These are phyloP conservation scores for Pulveroboletus sp. DNA, from an alignment of 768 basidiomycete species.

Conservation along the genomic window DNA sequence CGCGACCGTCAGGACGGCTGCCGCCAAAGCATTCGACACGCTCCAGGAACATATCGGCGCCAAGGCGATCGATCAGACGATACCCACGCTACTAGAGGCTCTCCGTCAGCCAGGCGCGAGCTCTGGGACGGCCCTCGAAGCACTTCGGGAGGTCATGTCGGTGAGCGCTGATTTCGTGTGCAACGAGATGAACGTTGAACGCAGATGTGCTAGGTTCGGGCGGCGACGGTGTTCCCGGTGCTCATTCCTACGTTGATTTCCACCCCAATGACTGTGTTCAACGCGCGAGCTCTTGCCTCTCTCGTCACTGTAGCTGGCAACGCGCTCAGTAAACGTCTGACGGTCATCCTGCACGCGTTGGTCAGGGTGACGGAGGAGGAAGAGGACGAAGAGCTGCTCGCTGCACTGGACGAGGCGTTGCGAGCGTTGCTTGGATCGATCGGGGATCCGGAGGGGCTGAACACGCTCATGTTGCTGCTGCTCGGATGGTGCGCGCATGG, in stretches of 20 bases:
- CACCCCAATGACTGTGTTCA: slow-evolving; percentile 91
- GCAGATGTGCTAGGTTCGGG: slow-evolving; percentile 63
- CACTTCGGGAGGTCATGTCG: slow-evolving; percentile 90
- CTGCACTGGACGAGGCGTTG: slow-evolving; percentile 72
- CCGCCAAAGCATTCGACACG: slow-evolving; percentile 84
- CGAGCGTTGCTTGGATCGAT: slow-evolving; percentile 74
- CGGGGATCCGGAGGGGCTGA: slow-evolving; percentile 81
- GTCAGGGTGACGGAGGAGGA: slow-evolving; percentile 73
- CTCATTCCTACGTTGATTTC: slow-evolving; percentile 90
- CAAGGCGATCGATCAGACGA: slow-evolving; percentile 93
- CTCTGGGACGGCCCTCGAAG: slow-evolving; percentile 94
- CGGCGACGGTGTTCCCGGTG: slow-evolving; percentile 94
- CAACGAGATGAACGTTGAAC: background rate
- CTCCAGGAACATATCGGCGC: slow-evolving; percentile 90
- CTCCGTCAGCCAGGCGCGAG: slow-evolving; percentile 88
- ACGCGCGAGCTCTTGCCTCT: slow-evolving; percentile 84
- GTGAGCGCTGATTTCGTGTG: slow-evolving; percentile 40
- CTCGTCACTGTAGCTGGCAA: slow-evolving; percentile 92
- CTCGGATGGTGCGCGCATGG: slow-evolving; percentile 70
- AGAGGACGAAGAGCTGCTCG: slow-evolving; percentile 61
- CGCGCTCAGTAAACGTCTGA: slow-evolving; percentile 81
- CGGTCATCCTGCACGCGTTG: slow-evolving; percentile 72
- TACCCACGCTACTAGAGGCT: slow-evolving; percentile 90
- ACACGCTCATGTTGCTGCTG: slow-evolving; percentile 83
- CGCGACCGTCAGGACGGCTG: slow-evolving; percentile 79